A percentile compares a stretch with the other conserved stretches of the same genome.
phyloP scores from a whole-genome alignment of 2,329 filamentous ascomycete species.

The Aspergillus texensis region DNA sequence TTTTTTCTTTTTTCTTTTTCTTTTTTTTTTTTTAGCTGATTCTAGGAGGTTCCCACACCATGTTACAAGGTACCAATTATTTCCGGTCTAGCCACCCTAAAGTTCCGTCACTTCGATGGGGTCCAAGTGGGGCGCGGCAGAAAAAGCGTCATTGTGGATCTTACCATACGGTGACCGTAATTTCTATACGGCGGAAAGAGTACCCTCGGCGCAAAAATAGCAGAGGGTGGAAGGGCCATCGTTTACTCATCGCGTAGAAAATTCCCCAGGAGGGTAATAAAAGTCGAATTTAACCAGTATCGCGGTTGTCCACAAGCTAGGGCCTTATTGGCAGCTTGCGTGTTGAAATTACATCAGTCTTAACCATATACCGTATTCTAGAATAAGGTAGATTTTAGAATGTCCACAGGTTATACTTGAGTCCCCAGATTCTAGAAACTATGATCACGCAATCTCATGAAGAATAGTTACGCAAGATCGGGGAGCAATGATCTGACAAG shows the following conservation, averaged over 20 bases:
- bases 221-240: background rate
- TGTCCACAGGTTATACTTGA: background rate
- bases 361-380: background rate
- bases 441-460: constrained; percentile 9
- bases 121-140: constrained; percentile 17
- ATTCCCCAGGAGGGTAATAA: background rate
- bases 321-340: background rate
- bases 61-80: constrained; percentile 27
- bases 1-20: constrained; percentile 21
- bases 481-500: constrained; percentile 1
- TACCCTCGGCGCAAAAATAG: constrained; percentile 10
- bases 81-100: constrained; percentile 28
- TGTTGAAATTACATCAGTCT: background rate
- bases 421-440: constrained; percentile 3
- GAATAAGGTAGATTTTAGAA: background rate
- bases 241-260: background rate
- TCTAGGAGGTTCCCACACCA: constrained; percentile 29
- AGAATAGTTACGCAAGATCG: constrained; percentile 1
- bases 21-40: constrained; percentile 21
- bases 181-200: constrained; percentile 5
- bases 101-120: constrained; percentile 20
- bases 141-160: constrained; percentile 32
- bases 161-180: constrained; percentile 25
- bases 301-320: background rate
- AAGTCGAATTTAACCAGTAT: background rate